These are phyloP conservation scores for Apophysomyces variabilis DNA, from an alignment of 371 early-diverging fungal species.

Conservation along the genomic window DNA sequence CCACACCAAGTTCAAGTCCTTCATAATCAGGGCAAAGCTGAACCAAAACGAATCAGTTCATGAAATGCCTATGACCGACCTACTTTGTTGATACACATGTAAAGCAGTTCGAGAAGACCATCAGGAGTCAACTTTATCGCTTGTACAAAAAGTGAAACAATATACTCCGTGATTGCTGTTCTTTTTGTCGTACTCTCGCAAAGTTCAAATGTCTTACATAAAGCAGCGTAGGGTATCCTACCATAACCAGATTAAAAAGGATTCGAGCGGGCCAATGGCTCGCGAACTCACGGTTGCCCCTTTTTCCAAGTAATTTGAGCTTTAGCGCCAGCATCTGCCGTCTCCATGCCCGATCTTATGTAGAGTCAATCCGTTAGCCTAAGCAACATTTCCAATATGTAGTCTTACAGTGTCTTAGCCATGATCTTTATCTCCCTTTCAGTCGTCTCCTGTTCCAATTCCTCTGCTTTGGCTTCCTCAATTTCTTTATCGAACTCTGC, in stretches of 20 bases:
- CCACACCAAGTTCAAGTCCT: constrained; percentile 96
- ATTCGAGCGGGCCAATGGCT: background rate
- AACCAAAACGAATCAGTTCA: background rate
- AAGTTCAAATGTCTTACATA: constrained; percentile 87
- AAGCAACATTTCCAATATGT: background rate
- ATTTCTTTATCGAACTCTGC: constrained; percentile 21
- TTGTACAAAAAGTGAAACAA: constrained; percentile 76
- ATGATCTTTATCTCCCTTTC: constrained; percentile 36
- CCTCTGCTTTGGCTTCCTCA: constrained; percentile 28
- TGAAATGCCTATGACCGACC: background rate
- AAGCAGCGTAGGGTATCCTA: constrained; percentile 81
- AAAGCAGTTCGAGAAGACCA: constrained; percentile 77
- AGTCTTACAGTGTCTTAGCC: constrained; percentile 38
- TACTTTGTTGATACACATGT: constrained; percentile 93
- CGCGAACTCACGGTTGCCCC: constrained; percentile 44
- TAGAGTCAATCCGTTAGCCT: background rate
- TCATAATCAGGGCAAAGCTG: constrained; percentile 95
- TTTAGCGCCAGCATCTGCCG: constrained; percentile 23
- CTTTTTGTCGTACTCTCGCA: constrained; percentile 77
- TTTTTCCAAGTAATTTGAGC: constrained; percentile 49
- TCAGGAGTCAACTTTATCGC: constrained; percentile 77
- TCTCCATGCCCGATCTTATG: constrained; percentile 39
- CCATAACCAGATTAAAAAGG: background rate
- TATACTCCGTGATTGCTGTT: constrained; percentile 80
- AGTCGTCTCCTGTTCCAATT: constrained; percentile 32